A percentile compares a stretch with the other conserved stretches of the same genome.
Conservation (phyloP, 2,329 filamentous ascomycete species). For the Sporothrix globosa region DNA sequence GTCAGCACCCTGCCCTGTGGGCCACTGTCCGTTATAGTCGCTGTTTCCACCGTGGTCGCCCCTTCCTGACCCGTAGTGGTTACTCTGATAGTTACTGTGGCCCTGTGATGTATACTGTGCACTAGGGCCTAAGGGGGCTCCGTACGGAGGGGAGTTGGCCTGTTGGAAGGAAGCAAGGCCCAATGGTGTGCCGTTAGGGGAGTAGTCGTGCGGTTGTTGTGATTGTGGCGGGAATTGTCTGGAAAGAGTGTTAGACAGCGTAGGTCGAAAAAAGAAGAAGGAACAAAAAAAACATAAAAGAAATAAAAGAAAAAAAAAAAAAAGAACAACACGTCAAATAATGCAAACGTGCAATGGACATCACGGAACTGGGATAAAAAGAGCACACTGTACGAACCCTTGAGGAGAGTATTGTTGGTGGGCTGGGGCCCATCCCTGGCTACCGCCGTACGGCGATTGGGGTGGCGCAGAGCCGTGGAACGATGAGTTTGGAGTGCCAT, state of each 20-base stretch:
- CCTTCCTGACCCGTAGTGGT: slow-evolving; percentile 56
- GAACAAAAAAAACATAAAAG: neutral
- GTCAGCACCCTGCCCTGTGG: slow-evolving; percentile 53
- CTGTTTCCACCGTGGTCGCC: slow-evolving; percentile 57
- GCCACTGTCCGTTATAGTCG: slow-evolving; percentile 73
- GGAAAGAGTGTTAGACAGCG: slow-evolving; percentile 34
- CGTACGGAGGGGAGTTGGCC: slow-evolving; percentile 56
- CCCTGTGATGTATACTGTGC: slow-evolving; percentile 55
- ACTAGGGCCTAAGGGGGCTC: slow-evolving; percentile 60
- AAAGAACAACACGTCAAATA: neutral
- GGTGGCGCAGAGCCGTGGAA: slow-evolving; percentile 52
- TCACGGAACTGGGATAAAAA: neutral
- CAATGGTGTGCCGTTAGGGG: slow-evolving; percentile 55
- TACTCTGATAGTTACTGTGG: slow-evolving; percentile 63
- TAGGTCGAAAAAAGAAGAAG: neutral
- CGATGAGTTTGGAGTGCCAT: slow-evolving; percentile 49
- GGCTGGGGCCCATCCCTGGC: slow-evolving; percentile 46
- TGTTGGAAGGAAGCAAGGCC: slow-evolving; percentile 61
- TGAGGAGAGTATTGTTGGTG: slow-evolving; percentile 47
- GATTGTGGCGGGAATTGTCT: slow-evolving; percentile 64
- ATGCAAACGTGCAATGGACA: slow-evolving; percentile 18
- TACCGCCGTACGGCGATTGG: slow-evolving; percentile 49
- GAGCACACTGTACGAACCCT: slow-evolving; percentile 44
- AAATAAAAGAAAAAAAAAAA: slow-evolving; percentile 28
- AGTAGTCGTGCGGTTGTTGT: slow-evolving; percentile 48